Percentiles rank a stretch among this genome's conserved stretches.
Conservation (phyloP, 805 yeast species). For the Saccharomycopsis microspora region DNA sequence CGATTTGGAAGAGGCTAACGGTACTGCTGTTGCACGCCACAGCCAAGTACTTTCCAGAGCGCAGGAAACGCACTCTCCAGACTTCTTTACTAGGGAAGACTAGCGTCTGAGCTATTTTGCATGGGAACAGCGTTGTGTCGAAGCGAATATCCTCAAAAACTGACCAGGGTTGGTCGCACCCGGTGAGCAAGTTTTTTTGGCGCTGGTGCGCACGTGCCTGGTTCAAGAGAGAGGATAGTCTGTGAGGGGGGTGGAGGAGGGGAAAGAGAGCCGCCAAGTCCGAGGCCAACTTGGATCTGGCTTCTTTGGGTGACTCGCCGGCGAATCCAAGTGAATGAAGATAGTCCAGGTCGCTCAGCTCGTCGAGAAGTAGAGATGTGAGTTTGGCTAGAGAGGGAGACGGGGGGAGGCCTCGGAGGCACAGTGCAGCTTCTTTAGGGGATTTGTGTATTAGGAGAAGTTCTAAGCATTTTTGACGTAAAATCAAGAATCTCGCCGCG, state of each 20-base stretch:
- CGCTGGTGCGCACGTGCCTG: constrained; percentile 41
- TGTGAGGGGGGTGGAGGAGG: constrained; percentile 28
- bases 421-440: background rate
- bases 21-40: constrained; percentile 62
- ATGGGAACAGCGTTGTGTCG: constrained; percentile 32
- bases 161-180: constrained; percentile 22
- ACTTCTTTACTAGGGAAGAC: constrained; percentile 44
- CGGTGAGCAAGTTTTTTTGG: constrained; percentile 24
- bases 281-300: constrained; percentile 33
- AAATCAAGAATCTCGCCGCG: background rate
- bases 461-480: background rate
- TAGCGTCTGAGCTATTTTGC: constrained; percentile 33
- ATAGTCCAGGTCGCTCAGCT: background rate
- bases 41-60: constrained; percentile 66
- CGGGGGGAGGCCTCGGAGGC: too few relatives aligned
- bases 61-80: constrained; percentile 74
- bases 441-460: background rate
- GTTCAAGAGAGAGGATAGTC: constrained; percentile 37
- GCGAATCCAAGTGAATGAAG: background rate
- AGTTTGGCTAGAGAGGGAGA: background rate
- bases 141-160: constrained; percentile 27
- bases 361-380: background rate
- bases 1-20: constrained; percentile 54
- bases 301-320: background rate
- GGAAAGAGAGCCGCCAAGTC: constrained; percentile 37